Evolutionary conservation across 306 rosid genomes (phyloP).

Genomic region (Dalbergia cochinchinensis): DNA sequence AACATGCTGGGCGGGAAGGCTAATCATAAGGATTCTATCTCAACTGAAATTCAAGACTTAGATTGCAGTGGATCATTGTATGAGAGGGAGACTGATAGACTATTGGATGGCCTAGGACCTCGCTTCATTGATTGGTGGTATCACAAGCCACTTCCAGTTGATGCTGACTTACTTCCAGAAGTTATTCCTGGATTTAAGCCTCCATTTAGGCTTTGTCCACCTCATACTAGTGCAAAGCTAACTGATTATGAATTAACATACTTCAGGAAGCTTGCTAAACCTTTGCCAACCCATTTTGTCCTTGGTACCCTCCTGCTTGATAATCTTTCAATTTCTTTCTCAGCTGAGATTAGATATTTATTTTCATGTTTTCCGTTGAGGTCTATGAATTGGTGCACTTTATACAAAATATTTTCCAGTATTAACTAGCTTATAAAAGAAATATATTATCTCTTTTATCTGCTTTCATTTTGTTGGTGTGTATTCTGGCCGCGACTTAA

Average conservation of each 20-base stretch:
- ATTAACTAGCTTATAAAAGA: background rate
- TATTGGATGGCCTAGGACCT: constrained; percentile 87
- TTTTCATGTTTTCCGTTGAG: constrained; percentile 27
- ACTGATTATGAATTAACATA: constrained; percentile 66
- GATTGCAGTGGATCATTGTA: constrained; percentile 62
- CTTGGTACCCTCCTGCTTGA: constrained; percentile 66
- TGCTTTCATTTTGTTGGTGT: background rate
- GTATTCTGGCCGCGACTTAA: background rate
- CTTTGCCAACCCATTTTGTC: constrained; percentile 91
- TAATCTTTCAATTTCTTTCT: constrained; percentile 31
- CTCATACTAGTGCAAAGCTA: constrained; percentile 59
- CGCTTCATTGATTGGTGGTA: constrained; percentile 95
- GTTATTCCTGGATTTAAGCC: constrained; percentile 74
- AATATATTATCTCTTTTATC: constrained; percentile 7
- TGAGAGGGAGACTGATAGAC: constrained; percentile 85
- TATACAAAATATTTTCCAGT: constrained; percentile 8
- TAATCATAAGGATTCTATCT: constrained; percentile 34
- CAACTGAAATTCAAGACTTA: constrained; percentile 35
- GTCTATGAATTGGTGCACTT: constrained; percentile 6
- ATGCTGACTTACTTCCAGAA: constrained; percentile 88
- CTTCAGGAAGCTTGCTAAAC: constrained; percentile 74
- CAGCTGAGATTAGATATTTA: constrained; percentile 19
- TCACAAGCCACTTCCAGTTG: constrained; percentile 91
- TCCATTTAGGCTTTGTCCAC: constrained; percentile 77
- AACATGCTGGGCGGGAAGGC: constrained; percentile 43